Percentiles rank a stretch among this genome's conserved stretches.
Evolutionary conservation across 768 basidiomycete species (phyloP).

Genomic region (Pulveroboletus sp.): DNA sequence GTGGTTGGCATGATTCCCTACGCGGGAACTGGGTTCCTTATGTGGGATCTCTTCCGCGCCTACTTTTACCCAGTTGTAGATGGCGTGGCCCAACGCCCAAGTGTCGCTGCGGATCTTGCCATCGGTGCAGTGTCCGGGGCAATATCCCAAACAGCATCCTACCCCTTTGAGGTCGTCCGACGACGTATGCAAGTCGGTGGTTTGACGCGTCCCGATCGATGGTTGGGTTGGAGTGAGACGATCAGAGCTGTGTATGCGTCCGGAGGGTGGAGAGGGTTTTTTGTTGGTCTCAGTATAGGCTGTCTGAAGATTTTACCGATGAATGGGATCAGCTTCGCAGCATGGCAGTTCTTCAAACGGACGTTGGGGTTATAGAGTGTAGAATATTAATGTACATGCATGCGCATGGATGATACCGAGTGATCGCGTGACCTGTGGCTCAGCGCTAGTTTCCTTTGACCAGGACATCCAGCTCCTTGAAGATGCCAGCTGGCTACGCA

Average conservation of each 20-base stretch:
- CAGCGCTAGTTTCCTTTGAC: background rate
- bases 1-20: slow-evolving; percentile 93
- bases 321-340: slow-evolving; percentile 89
- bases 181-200: slow-evolving; percentile 96
- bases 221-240: slow-evolving; percentile 79
- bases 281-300: slow-evolving; percentile 86
- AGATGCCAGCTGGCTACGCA: slow-evolving; percentile 52
- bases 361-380: slow-evolving; percentile 26
- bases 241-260: slow-evolving; percentile 59
- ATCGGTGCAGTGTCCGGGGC: slow-evolving; percentile 87
- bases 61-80: slow-evolving; percentile 48
- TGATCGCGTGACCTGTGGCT: background rate
- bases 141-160: slow-evolving; percentile 84
- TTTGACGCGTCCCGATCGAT: slow-evolving; percentile 68
- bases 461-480: background rate
- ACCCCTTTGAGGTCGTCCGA: slow-evolving; percentile 92
- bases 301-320: slow-evolving; percentile 95
- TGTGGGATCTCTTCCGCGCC: slow-evolving; percentile 78
- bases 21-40: slow-evolving; percentile 91
- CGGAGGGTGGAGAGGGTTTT: slow-evolving; percentile 86
- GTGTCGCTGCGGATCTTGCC: slow-evolving; percentile 63
- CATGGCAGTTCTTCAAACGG: slow-evolving; percentile 64
- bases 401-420: background rate
- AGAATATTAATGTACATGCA: background rate
- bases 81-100: slow-evolving; percentile 37